A percentile compares a stretch with the other conserved stretches of the same genome.
Evolutionary conservation across 805 yeast genomes (phyloP).

Genomic region (Priceomyces melissophilus): DNA sequence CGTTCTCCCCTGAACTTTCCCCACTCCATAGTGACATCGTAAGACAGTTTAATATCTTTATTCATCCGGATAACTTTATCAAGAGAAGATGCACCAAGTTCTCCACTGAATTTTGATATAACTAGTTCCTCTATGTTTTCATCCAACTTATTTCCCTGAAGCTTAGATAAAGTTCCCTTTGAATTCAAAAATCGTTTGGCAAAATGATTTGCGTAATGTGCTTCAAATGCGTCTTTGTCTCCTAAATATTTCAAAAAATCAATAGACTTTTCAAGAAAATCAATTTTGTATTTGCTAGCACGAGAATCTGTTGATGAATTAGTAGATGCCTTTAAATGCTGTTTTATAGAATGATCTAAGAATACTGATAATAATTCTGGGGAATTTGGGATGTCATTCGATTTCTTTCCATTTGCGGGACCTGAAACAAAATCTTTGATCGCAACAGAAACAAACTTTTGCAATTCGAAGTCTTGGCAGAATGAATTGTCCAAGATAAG

Average conservation of each 20-base stretch:
- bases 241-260: conserved; percentile 62
- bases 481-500: conserved; percentile 47
- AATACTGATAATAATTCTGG: conserved; percentile 38
- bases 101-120: conserved; percentile 65
- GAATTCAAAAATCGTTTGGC: conserved; percentile 65
- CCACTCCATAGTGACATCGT: conserved; percentile 39
- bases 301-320: conserved; percentile 13
- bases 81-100: conserved; percentile 76
- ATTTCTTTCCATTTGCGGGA: conserved; percentile 36
- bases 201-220: conserved; percentile 77
- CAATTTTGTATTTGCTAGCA: conserved; percentile 20
- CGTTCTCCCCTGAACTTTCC: conserved; percentile 14
- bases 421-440: conserved; percentile 59
- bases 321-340: conserved; percentile 19
- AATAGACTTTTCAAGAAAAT: conserved; percentile 52
- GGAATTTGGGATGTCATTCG: conserved; percentile 30
- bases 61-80: conserved; percentile 84
- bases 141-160: conserved; percentile 26
- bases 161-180: conserved; percentile 20
- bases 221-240: conserved; percentile 86
- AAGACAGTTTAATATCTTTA: conserved; percentile 60
- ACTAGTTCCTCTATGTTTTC: conserved; percentile 67
- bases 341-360: conserved; percentile 40
- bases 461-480: conserved; percentile 45
- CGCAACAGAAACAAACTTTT: conserved; percentile 56